Percentiles rank a stretch among this genome's conserved stretches.
Conservation (phyloP, 345 rosid species). For the Populus nigra region DNA sequence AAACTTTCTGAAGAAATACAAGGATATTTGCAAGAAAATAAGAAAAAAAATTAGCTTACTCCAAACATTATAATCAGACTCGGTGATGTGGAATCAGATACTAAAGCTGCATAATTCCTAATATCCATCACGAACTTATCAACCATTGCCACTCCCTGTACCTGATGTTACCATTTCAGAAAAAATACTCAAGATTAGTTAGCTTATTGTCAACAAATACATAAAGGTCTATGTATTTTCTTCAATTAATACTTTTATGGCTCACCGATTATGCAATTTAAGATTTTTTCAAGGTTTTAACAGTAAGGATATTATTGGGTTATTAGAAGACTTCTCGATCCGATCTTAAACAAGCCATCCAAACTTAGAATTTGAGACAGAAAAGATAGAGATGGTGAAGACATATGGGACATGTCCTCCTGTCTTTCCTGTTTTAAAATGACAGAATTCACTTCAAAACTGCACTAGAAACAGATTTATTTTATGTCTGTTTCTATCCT, state of each 20-base stretch:
- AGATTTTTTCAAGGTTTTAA: neutral
- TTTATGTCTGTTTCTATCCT: too few relatives aligned
- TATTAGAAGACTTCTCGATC: neutral
- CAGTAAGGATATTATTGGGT: neutral
- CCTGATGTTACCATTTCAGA: constrained; percentile 28
- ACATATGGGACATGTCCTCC: too few relatives aligned
- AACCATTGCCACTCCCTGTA: constrained; percentile 24
- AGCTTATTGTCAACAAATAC: neutral
- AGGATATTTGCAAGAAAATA: neutral
- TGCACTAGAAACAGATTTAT: too few relatives aligned
- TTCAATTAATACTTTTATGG: too few relatives aligned
- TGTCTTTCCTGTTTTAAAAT: too few relatives aligned
- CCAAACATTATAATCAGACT: constrained; percentile 68
- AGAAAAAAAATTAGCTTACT: constrained; percentile 38
- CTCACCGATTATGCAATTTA: too few relatives aligned
- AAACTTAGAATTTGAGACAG: too few relatives aligned
- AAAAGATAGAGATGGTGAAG: too few relatives aligned
- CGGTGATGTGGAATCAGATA: constrained; percentile 58
- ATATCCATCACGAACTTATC: constrained; percentile 66
- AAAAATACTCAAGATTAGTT: constrained; percentile 12
- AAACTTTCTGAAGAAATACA: neutral
- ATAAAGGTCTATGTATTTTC: too few relatives aligned
- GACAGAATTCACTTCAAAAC: too few relatives aligned
- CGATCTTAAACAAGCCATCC: too few relatives aligned
- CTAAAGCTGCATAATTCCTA: constrained; percentile 42